phyloP scores from a whole-genome alignment of 2,329 filamentous ascomycete genomes.

The Xylaria hypoxylon region DNA sequence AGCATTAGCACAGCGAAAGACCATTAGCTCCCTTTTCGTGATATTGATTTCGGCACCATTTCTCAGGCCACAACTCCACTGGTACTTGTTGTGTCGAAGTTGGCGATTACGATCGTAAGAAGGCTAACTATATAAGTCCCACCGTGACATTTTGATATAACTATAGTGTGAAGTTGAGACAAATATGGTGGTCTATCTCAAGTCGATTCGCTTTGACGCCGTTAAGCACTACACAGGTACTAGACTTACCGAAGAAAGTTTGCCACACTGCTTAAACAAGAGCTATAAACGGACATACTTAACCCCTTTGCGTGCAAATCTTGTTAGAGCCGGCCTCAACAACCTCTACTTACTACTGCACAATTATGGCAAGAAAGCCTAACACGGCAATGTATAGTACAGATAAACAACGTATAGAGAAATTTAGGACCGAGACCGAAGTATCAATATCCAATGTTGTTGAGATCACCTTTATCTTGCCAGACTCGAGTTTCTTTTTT shows the following conservation, averaged over 20 bases:
- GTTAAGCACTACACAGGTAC: too few species aligned
- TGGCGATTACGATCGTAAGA: too few species aligned
- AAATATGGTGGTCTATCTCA: too few species aligned
- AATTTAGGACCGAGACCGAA: not conserved
- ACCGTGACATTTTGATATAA: too few species aligned
- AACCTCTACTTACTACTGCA: not conserved
- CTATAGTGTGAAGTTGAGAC: too few species aligned
- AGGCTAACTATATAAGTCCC: too few species aligned
- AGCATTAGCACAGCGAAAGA: constrained; percentile 72
- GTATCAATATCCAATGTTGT: too few species aligned
- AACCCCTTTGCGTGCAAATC: not conserved
- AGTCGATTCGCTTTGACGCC: too few species aligned
- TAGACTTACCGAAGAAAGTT: too few species aligned
- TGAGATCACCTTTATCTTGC: not conserved
- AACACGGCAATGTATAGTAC: not conserved
- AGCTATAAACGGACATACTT: not conserved
- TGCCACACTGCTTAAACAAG: too few species aligned
- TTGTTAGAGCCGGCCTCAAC: not conserved
- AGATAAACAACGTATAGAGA: not conserved
- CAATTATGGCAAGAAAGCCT: not conserved
- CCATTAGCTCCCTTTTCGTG: constrained; percentile 74
- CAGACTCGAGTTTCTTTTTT: not conserved
- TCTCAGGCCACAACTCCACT: too few species aligned
- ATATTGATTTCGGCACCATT: constrained; percentile 74
- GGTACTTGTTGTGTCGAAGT: too few species aligned